These are phyloP conservation scores for Mycena maculata DNA, from an alignment of 768 basidiomycete species.

Conservation along the genomic window DNA sequence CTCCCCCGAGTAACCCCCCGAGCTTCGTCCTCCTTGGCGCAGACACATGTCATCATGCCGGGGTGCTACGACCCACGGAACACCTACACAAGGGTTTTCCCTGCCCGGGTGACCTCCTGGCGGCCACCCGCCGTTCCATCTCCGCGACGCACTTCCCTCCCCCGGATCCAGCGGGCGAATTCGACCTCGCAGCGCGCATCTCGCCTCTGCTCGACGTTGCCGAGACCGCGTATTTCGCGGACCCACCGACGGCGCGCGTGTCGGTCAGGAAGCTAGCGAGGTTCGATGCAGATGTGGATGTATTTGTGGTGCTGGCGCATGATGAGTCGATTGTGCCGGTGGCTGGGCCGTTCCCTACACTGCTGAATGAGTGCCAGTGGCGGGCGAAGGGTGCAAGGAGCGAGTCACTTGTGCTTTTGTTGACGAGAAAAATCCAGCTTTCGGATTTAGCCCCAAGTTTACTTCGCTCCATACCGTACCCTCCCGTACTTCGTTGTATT, in stretches of 20 bases:
- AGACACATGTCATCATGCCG: conserved; percentile 32
- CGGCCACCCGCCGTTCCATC: conserved; percentile 20
- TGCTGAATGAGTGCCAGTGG: conserved; percentile 29
- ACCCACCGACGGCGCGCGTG: conserved; percentile 8
- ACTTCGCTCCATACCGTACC: too few species aligned
- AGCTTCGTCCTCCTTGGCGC: conserved; percentile 35
- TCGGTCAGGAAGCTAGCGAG: background rate
- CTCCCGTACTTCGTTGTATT: too few species aligned
- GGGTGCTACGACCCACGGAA: conserved; percentile 32
- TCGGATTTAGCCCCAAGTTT: conserved; percentile 6
- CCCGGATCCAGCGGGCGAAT: conserved; percentile 4
- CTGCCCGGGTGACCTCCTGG: conserved; percentile 23
- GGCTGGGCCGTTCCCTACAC: conserved; percentile 14
- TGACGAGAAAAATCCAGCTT: conserved; percentile 26
- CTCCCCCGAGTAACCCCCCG: conserved; percentile 33
- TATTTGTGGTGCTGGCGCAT: conserved; percentile 32
- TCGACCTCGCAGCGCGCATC: conserved; percentile 22
- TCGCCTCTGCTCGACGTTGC: conserved; percentile 19
- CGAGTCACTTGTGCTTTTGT: conserved; percentile 31
- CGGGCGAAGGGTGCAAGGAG: conserved; percentile 32
- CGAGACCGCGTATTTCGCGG: conserved; percentile 12
- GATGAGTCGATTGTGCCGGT: conserved; percentile 27
- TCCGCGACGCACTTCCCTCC: conserved; percentile 15
- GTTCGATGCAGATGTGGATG: conserved; percentile 30
- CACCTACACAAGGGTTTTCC: conserved; percentile 19